Evolutionary conservation across 2,329 filamentous ascomycete genomes (phyloP).

Genomic region (Neopestalotiopsis rosae): DNA sequence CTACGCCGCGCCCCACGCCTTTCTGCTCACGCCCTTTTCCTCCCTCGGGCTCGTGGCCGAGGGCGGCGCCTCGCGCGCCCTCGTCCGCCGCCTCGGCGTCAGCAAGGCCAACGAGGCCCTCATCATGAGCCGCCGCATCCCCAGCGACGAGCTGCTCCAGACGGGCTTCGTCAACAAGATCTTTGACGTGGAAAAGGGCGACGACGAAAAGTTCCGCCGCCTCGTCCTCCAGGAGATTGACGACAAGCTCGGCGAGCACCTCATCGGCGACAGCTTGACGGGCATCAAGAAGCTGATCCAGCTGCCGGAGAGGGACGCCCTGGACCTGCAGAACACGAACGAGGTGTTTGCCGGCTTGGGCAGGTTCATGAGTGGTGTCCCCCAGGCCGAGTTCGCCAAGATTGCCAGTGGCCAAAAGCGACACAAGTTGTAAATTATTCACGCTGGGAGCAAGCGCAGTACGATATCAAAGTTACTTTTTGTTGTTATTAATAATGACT

Average conservation of each 20-base stretch:
- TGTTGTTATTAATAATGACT: constrained; percentile 12
- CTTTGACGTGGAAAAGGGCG: constrained; percentile 64
- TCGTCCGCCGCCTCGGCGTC: constrained; percentile 81
- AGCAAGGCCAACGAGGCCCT: constrained; percentile 89
- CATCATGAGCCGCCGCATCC: constrained; percentile 84
- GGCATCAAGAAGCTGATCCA: constrained; percentile 86
- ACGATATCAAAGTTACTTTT: constrained; percentile 12
- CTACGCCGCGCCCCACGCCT: constrained; percentile 82
- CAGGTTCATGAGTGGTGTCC: constrained; percentile 78
- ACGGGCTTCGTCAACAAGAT: constrained; percentile 88
- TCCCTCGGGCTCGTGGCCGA: constrained; percentile 90
- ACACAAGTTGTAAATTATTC: constrained; percentile 77
- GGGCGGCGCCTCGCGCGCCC: constrained; percentile 78
- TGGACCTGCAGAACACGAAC: constrained; percentile 78
- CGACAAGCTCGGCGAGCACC: constrained; percentile 77
- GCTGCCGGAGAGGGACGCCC: constrained; percentile 70
- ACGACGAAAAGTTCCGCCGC: constrained; percentile 71
- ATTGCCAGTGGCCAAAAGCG: constrained; percentile 88
- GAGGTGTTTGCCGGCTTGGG: constrained; percentile 89
- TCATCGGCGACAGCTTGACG: constrained; percentile 79
- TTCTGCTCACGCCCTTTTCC: constrained; percentile 89
- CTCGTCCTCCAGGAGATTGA: constrained; percentile 81
- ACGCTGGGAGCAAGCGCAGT: constrained; percentile 8
- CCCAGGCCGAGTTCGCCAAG: constrained; percentile 88
- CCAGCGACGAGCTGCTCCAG: constrained; percentile 72